Evolutionary conservation across 2,329 filamentous ascomycete genomes (phyloP).

Genomic region (Aspergillus vadensis): DNA sequence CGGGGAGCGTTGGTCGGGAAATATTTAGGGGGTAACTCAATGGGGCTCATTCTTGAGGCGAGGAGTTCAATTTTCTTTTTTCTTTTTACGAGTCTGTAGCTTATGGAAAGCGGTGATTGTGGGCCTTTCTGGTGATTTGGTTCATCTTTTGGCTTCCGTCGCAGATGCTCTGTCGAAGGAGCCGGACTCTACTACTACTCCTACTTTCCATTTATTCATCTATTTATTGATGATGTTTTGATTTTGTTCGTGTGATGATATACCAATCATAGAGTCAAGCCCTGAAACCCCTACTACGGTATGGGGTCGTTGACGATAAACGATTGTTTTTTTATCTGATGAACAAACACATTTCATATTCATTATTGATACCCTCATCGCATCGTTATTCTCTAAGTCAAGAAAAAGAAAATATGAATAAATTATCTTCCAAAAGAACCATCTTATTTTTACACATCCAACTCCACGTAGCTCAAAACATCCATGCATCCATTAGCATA

Average conservation of each 20-base stretch:
- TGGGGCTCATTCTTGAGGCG: conserved; percentile 99
- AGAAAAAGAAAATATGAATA: not conserved
- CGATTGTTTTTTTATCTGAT: conserved; percentile 54
- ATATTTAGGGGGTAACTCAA: conserved; percentile 79
- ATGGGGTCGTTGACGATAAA: conserved; percentile 51
- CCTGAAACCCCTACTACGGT: conserved; percentile 66
- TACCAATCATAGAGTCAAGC: conserved; percentile 98
- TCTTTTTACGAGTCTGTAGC: conserved; percentile 51
- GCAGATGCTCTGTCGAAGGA: conserved; percentile 69
- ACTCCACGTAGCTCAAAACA: conserved; percentile 4
- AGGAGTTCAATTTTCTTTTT: conserved; percentile 65
- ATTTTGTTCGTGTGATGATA: conserved; percentile 78
- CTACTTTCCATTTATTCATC: not conserved
- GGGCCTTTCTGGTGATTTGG: conserved; percentile 4
- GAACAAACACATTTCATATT: conserved; percentile 29
- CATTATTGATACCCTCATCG: conserved; percentile 17
- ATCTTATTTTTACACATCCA: conserved; percentile 3
- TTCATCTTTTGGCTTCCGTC: conserved; percentile 32
- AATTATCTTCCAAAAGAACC: not conserved
- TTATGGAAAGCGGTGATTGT: conserved; percentile 56
- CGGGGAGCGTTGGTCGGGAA: conserved; percentile 16
- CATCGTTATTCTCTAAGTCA: conserved; percentile 15
- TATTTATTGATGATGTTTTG: conserved; percentile 6
- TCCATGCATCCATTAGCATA: too few relatives aligned
- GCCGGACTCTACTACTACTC: conserved; percentile 55